Base-by-base conservation (phyloP, 2,329 filamentous ascomycete genomes). In the Ophiocordyceps australis region DNA sequence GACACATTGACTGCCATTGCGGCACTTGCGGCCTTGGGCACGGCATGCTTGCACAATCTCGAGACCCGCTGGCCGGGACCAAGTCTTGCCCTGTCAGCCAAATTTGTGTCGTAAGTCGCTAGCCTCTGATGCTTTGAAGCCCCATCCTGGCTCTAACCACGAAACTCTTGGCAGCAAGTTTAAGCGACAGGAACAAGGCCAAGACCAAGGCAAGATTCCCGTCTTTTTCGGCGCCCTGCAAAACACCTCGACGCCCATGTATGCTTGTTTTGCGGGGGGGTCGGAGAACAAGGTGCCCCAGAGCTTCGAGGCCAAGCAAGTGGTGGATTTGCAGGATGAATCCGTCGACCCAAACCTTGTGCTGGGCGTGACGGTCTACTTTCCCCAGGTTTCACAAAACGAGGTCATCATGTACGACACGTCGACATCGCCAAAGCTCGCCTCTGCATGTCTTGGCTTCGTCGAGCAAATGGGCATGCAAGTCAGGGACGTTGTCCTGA, bases 391-490 rank as follows among this genome's bases (percentile, higher is more conserved):
- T 14, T 22, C 23, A 17, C 22, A 22, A 8, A 21, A 24, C 5
- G n/a, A 24, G 17, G 22, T 23, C 27, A 9, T 28, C 13, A 28
- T 28, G 27, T 28, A 20, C 22, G 27, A 28, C 14, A 28, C 22
- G 18, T n/a, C 19, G 27, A 23, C 27, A 8, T 20, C 17, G 18
- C 18, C 27, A n/a, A 14, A 11, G 14, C 27, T 28, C 14, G 27
- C 27, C 7, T 28, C 27, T 4, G 17, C 27, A 13, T 28, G 27
- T 12, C 22, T 28, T 11, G 14, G 15, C 17, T 16, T 28, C 15
- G 18, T 28, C 18, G 10, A 21, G 14, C 10, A 20, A 9, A 16
- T 16, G 20, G 9, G 19, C 10, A 23, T 18, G 11, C 5, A 13
- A 3, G 27, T 24, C 9, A 22, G 18, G 3, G 8, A 28, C 14